Percentiles rank a stretch among this genome's conserved stretches.
Conservation (phyloP, 2,329 filamentous ascomycete species). For the Scopulariopsis brevicaulis region DNA sequence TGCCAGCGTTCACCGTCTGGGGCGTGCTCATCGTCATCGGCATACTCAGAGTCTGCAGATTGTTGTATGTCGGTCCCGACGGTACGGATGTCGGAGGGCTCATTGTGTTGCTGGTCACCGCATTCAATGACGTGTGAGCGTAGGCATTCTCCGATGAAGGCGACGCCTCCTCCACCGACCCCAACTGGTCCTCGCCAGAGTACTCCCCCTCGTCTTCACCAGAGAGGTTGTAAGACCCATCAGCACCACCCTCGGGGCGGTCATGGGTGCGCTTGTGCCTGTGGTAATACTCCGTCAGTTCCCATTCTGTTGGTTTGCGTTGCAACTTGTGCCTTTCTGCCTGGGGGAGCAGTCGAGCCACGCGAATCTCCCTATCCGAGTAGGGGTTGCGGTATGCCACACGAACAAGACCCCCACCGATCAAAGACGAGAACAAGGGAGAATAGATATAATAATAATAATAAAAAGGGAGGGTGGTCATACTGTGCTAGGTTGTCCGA, state of each 20-base stretch:
- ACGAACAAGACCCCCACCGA: conserved; percentile 11
- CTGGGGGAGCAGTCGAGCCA: background rate
- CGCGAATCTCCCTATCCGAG: background rate
- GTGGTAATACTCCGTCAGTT: conserved; percentile 11
- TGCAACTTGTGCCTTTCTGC: background rate
- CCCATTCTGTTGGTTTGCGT: background rate
- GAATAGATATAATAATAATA: conserved; percentile 16
- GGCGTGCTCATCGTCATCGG: conserved; percentile 52
- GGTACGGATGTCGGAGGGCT: conserved; percentile 11
- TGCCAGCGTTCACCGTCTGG: conserved; percentile 29
- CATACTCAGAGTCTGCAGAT: conserved; percentile 50
- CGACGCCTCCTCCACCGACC: conserved; percentile 68
- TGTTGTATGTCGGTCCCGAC: conserved; percentile 35
- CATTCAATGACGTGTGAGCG: conserved; percentile 38
- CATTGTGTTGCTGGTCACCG: conserved; percentile 13
- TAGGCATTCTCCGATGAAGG: conserved; percentile 61
- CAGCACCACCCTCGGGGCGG: conserved; percentile 45
- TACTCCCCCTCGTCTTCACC: conserved; percentile 81
- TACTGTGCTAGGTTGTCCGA: conserved; percentile 99
- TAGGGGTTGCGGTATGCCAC: conserved; percentile 1
- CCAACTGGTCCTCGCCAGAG: conserved; percentile 73
- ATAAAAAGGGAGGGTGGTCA: conserved; percentile 28
- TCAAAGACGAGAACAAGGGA: conserved; percentile 23
- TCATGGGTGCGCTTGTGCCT: conserved; percentile 77
- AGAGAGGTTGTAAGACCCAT: conserved; percentile 49